phyloP scores from a whole-genome alignment of 495 filamentous ascomycete genomes.

The Copromyces sp. region DNA sequence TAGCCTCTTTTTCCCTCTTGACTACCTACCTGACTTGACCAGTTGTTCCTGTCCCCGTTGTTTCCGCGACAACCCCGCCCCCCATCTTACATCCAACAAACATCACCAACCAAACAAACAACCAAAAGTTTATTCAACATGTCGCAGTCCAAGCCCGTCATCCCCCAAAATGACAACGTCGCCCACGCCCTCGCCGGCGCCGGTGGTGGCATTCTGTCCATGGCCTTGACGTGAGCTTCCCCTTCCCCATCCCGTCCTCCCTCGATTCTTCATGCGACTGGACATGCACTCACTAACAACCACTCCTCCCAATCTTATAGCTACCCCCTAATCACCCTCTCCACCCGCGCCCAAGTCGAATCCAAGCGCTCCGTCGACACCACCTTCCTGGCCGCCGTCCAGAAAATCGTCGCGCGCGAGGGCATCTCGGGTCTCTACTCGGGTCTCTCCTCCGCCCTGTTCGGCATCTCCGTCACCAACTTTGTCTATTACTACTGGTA shows the following conservation, averaged over 20 bases:
- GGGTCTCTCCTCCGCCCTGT: constrained; percentile 86
- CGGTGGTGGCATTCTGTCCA: constrained; percentile 86
- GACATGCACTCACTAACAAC: background rate
- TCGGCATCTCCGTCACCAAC: constrained; percentile 97
- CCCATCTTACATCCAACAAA: background rate
- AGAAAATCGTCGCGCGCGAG: constrained; percentile 83
- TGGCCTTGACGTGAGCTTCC: constrained; percentile 71
- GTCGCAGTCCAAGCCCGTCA: constrained; percentile 33
- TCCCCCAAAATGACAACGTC: constrained; percentile 78
- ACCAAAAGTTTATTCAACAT: constrained; percentile 12
- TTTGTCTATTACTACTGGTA: constrained; percentile 99
- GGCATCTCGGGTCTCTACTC: constrained; percentile 76
- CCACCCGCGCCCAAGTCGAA: constrained; percentile 94
- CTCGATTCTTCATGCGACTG: no score
- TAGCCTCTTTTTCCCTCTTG: background rate
- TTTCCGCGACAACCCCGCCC: background rate
- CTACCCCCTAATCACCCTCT: constrained; percentile 95
- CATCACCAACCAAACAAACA: background rate
- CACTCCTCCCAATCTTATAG: no score
- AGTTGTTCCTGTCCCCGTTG: background rate
- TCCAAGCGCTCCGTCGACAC: constrained; percentile 76
- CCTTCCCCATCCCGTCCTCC: constrained; percentile 5
- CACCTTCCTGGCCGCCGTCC: constrained; percentile 66
- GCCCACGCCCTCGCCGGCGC: constrained; percentile 81
- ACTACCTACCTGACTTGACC: background rate